Percentiles rank a stretch among this genome's conserved stretches.
phyloP scores from a whole-genome alignment of 768 basidiomycete genomes.

The Leucocoprinus leucothites region DNA sequence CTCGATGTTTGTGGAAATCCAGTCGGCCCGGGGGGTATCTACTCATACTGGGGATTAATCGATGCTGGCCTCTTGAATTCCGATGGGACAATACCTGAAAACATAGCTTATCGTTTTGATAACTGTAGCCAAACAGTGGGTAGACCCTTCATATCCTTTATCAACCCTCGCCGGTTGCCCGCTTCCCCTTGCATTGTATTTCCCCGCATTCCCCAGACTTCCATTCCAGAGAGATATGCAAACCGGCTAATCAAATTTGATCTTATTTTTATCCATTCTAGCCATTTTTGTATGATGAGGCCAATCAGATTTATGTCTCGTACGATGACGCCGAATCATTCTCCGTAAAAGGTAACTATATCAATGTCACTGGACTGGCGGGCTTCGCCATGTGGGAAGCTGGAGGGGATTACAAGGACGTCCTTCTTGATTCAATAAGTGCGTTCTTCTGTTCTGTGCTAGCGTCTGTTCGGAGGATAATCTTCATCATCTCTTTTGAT shows the following conservation, averaged over 20 bases:
- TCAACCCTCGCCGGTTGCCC: background rate
- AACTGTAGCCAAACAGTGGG: slow-evolving; percentile 71
- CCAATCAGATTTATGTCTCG: slow-evolving; percentile 53
- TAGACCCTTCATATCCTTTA: slow-evolving; percentile 1
- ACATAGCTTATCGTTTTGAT: slow-evolving; percentile 55
- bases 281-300: slow-evolving; percentile 66
- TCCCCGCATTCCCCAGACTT: slow-evolving; percentile 3
- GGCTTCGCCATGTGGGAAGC: slow-evolving; percentile 77
- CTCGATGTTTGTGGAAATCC: slow-evolving; percentile 58
- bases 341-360: slow-evolving; percentile 57
- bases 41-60: slow-evolving; percentile 63
- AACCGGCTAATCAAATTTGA: background rate
- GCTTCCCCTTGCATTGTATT: background rate
- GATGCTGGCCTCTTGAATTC: slow-evolving; percentile 49
- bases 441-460: slow-evolving; percentile 15
- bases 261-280: slow-evolving; percentile 25
- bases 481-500: background rate
- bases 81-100: slow-evolving; percentile 36
- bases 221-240: slow-evolving; percentile 3
- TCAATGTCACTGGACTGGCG: slow-evolving; percentile 46
- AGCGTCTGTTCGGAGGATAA: background rate
- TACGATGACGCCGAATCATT: slow-evolving; percentile 66
- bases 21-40: slow-evolving; percentile 51
- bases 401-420: slow-evolving; percentile 60
- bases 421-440: slow-evolving; percentile 60